Base-by-base conservation (phyloP, 495 filamentous ascomycete genomes). In the Podospora fimiseda region DNA sequence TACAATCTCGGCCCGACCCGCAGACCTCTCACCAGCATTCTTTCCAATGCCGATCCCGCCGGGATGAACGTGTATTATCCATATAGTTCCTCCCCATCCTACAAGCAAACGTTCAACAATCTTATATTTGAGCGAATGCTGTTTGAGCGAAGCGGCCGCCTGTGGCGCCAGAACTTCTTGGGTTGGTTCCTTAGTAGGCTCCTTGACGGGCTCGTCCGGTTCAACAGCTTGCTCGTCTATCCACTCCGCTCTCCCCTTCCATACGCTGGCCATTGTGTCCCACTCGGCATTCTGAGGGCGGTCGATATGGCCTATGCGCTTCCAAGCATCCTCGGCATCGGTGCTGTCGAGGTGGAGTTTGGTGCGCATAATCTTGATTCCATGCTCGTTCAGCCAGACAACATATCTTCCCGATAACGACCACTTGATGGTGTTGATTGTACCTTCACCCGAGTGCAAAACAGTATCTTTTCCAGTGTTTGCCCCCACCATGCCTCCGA, bases 351-450 rank as follows among this genome's bases (percentile, higher is more conserved):
- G 76, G 50, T 89, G 80, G 20, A 96, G 67, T 62, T 90, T 90
- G 3, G 88, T 88, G 41, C 93, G 80, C 93, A 98, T 97, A 44
- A 98, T 90, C 66, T 95, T 96, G 61, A 96, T 90, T 1, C 93
- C 93, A 59, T 92, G 85, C 67, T 98, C 93, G 60, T 96, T 97
- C 19, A 93, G 76, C 93, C 93, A 98, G 0, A 81, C 86, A 2
- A 97, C 87, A 64, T 87, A 96, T 71, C 86, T 88, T 1, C 93
- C 92, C 1, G 90, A 89, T 50, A 89, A 63, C 0, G 90, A 96
- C 89, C 90, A 98, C 65, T 90, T 87, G 53, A 98, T 90, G 5
- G 86, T 87, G 58, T 82, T 88, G 53, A 98, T 94, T 7, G 82
- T 80, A 6, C 93, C 93, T 70, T 98, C 94, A 2, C 93, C 93